These are phyloP conservation scores for Mucor mucedo DNA, from an alignment of 371 early-diverging fungal genomes.

Conservation along the genomic window DNA sequence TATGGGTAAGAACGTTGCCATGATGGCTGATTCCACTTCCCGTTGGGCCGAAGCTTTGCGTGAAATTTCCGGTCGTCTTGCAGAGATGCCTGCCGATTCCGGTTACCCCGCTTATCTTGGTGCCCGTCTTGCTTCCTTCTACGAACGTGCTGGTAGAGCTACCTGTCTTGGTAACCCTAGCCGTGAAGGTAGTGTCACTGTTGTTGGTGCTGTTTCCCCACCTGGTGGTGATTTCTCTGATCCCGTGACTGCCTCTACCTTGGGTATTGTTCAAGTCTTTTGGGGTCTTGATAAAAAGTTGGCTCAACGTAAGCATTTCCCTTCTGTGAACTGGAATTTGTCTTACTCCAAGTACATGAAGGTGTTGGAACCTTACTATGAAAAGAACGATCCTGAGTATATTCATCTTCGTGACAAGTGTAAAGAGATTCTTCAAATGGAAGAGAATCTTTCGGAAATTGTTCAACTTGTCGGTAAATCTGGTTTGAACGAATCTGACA, in stretches of 20 bases:
- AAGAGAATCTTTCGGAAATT: slow-evolving; percentile 99
- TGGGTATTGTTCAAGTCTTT: slow-evolving; percentile 99
- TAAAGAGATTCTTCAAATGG: slow-evolving; percentile 99
- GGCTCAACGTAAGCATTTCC: slow-evolving; percentile 99
- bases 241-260: slow-evolving; percentile 98
- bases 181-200: slow-evolving; percentile 97
- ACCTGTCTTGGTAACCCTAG: slow-evolving; percentile 95
- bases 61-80: slow-evolving; percentile 99
- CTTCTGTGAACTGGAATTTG: slow-evolving; percentile 99
- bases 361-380: slow-evolving; percentile 96
- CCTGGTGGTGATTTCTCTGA: slow-evolving; percentile 99
- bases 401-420: slow-evolving; percentile 89
- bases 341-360: slow-evolving; percentile 99
- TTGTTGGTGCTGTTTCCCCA: slow-evolving; percentile 99
- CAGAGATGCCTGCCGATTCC: slow-evolving; percentile 99
- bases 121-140: slow-evolving; percentile 99
- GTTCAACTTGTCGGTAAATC: slow-evolving; percentile 99
- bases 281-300: slow-evolving; percentile 99
- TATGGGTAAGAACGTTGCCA: slow-evolving; percentile 99
- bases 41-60: slow-evolving; percentile 99
- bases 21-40: slow-evolving; percentile 99
- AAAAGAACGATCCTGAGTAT: slow-evolving; percentile 95
- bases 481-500: slow-evolving; percentile 98
- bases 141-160: slow-evolving; percentile 99
- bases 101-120: slow-evolving; percentile 99